Base-by-base conservation (phyloP, 176 grass and related monocot genomes). In the Miscanthus lutarioriparius region DNA sequence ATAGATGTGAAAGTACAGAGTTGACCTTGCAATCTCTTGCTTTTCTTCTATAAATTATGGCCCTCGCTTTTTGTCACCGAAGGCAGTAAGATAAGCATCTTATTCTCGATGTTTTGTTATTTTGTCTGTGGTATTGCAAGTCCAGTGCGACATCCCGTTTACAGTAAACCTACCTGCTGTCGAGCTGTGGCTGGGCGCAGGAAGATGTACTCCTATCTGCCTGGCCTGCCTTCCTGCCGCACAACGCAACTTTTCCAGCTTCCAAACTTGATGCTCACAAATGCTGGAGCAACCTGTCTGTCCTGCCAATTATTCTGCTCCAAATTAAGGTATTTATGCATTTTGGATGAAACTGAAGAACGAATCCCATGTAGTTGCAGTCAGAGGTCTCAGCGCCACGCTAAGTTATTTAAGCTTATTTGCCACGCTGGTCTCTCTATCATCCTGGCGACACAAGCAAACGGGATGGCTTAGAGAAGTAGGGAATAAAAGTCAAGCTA, bases 201-300 rank as follows among this genome's bases (percentile, higher is more conserved):
- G 15, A 73, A 72, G 32, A 73, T 8, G 19, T 70, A 33, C 32
- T 33, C 32, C 7, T 6, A 73, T 6, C 33, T 58, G 11, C 39
- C 38, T 75, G 16, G 3, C 17, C 30, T 14, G 5, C 17, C 19
- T 67, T 33, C 45, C 33, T 70, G 65, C 64, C 32, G 45, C 44
- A 38, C 44, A 48, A 51, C 45, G 16, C 61, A 45, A 14, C 10
- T 38, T 47, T 39, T 27, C 35, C 44, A 41, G n/a, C 65, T 41
- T 32, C 87, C 77, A 82, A 38, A 26, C 69, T 36, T 48, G 68
- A 78, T 45, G 39, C 70, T 75, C 43, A 75, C 45, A 67, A 45
- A 35, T 41, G n/a, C 43, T 12, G 74, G 58, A 32, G 26, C 84
- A 49, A 75, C 39, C 40, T 27, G 72, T 38, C 41, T 39, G 72